Conservation (phyloP, 805 yeast species). For the Ogataea wickerhamii region DNA sequence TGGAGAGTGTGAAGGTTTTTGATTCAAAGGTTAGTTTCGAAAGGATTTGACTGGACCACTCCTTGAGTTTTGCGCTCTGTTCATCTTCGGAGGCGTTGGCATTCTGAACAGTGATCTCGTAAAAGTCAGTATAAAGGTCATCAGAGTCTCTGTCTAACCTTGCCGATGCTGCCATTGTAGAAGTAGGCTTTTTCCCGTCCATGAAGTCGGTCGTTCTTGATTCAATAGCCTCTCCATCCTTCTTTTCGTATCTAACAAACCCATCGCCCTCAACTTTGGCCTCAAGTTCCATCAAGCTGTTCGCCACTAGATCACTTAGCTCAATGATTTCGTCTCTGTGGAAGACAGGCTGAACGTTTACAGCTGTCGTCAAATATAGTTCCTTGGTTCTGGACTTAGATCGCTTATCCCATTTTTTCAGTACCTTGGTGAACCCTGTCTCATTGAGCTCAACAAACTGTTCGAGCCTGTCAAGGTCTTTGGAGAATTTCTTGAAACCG, state of each 20-base stretch:
- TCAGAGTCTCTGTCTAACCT: constrained; percentile 44
- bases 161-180: background rate
- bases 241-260: constrained; percentile 26
- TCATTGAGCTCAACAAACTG: constrained; percentile 94
- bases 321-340: constrained; percentile 83
- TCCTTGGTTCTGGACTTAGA: constrained; percentile 94
- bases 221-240: constrained; percentile 3
- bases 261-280: constrained; percentile 49
- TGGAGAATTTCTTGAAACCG: constrained; percentile 83
- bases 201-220: constrained; percentile 3
- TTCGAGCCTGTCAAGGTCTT: constrained; percentile 83
- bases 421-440: constrained; percentile 91
- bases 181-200: constrained; percentile 1
- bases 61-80: constrained; percentile 26
- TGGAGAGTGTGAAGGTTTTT: constrained; percentile 52
- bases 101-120: constrained; percentile 31
- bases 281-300: constrained; percentile 69
- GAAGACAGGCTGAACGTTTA: constrained; percentile 94
- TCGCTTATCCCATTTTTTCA: constrained; percentile 97
- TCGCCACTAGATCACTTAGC: constrained; percentile 72
- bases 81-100: constrained; percentile 37
- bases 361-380: constrained; percentile 84
- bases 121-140: constrained; percentile 68
- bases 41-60: constrained; percentile 43
- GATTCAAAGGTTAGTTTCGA: constrained; percentile 38